A percentile compares a stretch with the other conserved stretches of the same genome.
These are phyloP conservation scores for Teunomyces panamensis DNA, from an alignment of 805 yeast genomes.

Conservation along the genomic window DNA sequence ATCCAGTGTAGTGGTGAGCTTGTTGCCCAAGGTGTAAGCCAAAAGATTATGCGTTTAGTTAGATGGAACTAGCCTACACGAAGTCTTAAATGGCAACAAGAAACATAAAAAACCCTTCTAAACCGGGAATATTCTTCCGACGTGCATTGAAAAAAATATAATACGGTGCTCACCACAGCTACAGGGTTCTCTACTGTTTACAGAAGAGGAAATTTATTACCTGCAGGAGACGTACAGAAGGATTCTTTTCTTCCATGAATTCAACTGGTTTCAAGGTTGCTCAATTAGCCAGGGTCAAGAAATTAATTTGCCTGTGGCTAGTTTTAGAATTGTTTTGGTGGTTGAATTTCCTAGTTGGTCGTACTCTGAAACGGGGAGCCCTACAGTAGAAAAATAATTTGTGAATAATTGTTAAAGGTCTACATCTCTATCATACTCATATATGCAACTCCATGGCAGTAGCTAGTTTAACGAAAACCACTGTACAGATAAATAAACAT, in stretches of 20 bases:
- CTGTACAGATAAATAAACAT: neutral
- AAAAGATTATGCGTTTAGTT: neutral
- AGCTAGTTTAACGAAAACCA: neutral
- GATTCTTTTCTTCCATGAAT: neutral
- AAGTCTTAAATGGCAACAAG: neutral
- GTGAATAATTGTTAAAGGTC: too few relatives aligned
- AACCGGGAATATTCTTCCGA: neutral
- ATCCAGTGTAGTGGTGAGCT: neutral
- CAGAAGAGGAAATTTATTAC: neutral
- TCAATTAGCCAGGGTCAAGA: neutral
- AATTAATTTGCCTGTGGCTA: neutral
- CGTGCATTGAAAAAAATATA: neutral
- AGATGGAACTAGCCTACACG: neutral
- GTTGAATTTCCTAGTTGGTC: neutral
- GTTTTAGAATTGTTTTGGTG: neutral
- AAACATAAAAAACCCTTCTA: neutral
- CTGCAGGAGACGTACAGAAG: conserved; percentile 1
- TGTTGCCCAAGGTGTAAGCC: neutral
- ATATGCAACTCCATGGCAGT: neutral
- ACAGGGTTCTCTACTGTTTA: neutral
- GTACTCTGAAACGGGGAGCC: neutral
- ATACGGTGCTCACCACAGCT: neutral
- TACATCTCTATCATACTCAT: too few relatives aligned
- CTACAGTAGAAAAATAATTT: too few relatives aligned
- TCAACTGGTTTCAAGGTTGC: neutral